Evolutionary conservation across 306 rosid genomes (phyloP), one percentile per base, ranked within the genome.

Genomic region (Arachis stenosperma): DNA sequence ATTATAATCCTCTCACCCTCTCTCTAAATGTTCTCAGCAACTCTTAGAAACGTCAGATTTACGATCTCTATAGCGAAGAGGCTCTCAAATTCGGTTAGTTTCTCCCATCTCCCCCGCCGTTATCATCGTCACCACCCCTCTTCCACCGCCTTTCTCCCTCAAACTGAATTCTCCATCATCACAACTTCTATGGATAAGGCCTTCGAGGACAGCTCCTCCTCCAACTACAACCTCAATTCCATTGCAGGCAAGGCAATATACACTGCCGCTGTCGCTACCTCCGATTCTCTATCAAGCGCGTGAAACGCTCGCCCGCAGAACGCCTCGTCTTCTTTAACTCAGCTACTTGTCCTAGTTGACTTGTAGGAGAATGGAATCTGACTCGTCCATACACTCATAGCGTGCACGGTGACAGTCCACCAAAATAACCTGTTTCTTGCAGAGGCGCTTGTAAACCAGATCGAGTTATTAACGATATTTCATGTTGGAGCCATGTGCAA

Each of bases 401-500:
- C 91, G 4, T 94, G 99, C 71, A 97, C 97, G 3, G 92, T 91
- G 56, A 96, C 98, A 4, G 88, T 94, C 0, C 91, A 87, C 62
- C 84, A 73, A n/a, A 87, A 76, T 77, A 87, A 87, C 36, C 85
- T 91, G 3, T 13, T 51, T 4, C 68, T 87, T 0, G 98, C 97
- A 0, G 93, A 94, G 47, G 96, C 86, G 5, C 76, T 94, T 1
- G 89, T 94, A 2, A 90, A 92, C 54, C 92, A 91, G 84, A 91
- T 91, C 87, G 87, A 92, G 1, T 83, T 59, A 61, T 60, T 94
- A 0, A 95, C 98, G 0, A 52, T 74, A 2, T 91, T 97, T 0
- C 98, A 94, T 48, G 89, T 90, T 2, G 98, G 99, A 9, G 96
- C 96, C 3, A 91, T 94, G 99, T 48, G 93, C 5, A 94, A 94